Conservation (phyloP, 2,329 filamentous ascomycete species). For the Byssochlamys sp. region DNA sequence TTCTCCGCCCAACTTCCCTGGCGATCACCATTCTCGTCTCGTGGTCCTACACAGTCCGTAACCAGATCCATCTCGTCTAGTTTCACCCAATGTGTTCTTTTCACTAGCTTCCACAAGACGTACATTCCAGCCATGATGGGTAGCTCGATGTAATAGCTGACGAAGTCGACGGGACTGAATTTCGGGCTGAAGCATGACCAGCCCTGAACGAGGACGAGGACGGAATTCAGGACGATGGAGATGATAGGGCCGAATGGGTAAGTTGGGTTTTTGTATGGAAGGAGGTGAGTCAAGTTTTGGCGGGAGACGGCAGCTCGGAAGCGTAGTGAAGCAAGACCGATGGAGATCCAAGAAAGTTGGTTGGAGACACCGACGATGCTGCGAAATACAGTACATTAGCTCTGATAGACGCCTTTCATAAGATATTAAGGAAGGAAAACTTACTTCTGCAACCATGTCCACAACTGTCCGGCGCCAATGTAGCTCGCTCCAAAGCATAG, state of each 20-base stretch:
- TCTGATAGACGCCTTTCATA: too few relatives aligned
- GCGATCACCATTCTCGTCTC: not conserved
- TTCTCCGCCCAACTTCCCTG: not conserved
- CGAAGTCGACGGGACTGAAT: conserved; percentile 52
- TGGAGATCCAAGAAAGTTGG: conserved; percentile 55
- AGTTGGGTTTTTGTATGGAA: conserved; percentile 59
- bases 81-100: conserved; percentile 37
- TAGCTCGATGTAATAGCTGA: conserved; percentile 56
- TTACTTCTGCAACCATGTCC: conserved; percentile 58
- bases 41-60: conserved; percentile 31
- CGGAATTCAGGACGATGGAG: conserved; percentile 47
- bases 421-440: too few relatives aligned
- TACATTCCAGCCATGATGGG: conserved; percentile 50
- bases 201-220: conserved; percentile 55
- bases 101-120: conserved; percentile 47
- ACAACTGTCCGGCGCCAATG: conserved; percentile 55
- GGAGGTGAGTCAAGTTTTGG: conserved; percentile 52
- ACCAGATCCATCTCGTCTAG: conserved; percentile 43
- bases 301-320: conserved; percentile 50
- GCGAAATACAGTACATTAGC: conserved; percentile 4
- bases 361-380: conserved; percentile 58
- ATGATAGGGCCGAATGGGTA: conserved; percentile 54
- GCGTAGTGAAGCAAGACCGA: conserved; percentile 55
- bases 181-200: conserved; percentile 50
- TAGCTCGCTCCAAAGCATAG: conserved; percentile 58